Conservation (phyloP, 345 rosid genomes). For the Dovyalis caffra region DNA sequence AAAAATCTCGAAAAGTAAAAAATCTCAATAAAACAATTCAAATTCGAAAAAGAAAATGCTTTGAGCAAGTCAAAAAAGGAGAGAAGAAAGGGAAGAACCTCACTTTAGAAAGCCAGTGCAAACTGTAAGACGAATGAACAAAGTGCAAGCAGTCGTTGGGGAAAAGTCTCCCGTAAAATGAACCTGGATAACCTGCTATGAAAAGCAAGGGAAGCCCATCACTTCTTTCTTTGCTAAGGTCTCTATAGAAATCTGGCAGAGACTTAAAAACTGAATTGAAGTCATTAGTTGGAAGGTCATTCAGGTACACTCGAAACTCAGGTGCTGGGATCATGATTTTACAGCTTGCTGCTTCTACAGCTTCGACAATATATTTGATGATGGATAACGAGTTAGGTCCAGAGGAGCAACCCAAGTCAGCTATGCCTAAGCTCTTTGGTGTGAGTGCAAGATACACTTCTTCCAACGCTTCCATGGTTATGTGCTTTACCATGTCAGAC, state of each 20-base stretch:
- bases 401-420: slow-evolving; percentile 60
- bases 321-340: slow-evolving; percentile 31
- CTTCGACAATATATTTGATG: slow-evolving; percentile 43
- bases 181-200: slow-evolving; percentile 67
- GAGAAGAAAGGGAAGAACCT: neutral
- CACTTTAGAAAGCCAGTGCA: slow-evolving; percentile 97
- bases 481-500: slow-evolving; percentile 63
- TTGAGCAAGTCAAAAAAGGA: neutral
- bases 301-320: slow-evolving; percentile 48
- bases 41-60: too few species aligned
- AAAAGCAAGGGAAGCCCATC: slow-evolving; percentile 35
- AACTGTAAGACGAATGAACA: slow-evolving; percentile 62
- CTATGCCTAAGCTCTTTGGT: slow-evolving; percentile 44
- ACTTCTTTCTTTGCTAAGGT: slow-evolving; percentile 32
- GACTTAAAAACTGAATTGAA: slow-evolving; percentile 58
- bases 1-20: too few species aligned
- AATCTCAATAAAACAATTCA: too few species aligned
- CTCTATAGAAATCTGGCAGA: slow-evolving; percentile 49
- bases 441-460: slow-evolving; percentile 34
- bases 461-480: slow-evolving; percentile 51
- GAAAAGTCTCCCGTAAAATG: slow-evolving; percentile 83
- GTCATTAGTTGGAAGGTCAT: slow-evolving; percentile 65
- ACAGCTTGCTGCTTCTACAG: slow-evolving; percentile 30
- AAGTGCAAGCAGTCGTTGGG: slow-evolving; percentile 68
- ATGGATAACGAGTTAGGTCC: slow-evolving; percentile 51